These are phyloP conservation scores for Cladophialophora bantiana DNA, from an alignment of 2,329 filamentous ascomycete genomes.

Conservation along the genomic window DNA sequence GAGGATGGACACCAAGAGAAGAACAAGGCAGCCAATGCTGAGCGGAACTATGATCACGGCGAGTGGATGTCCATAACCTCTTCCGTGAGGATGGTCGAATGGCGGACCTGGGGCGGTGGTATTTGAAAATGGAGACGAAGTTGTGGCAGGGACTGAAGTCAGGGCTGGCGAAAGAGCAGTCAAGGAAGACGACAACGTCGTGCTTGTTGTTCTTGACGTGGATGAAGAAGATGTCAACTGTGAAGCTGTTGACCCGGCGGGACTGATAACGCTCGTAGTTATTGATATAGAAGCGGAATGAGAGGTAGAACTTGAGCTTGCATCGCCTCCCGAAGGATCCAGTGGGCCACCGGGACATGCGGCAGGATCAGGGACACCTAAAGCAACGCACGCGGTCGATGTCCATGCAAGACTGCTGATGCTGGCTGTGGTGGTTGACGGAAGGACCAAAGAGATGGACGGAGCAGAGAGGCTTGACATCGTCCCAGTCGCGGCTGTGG, in stretches of 20 bases:
- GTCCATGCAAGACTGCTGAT: background rate
- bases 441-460: background rate
- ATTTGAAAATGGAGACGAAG: background rate
- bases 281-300: background rate
- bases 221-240: background rate
- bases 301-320: background rate
- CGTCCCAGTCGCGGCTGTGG: background rate
- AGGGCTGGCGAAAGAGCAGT: too few relatives aligned
- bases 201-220: background rate
- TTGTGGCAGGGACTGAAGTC: background rate
- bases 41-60: slow-evolving; percentile 24
- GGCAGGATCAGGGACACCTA: slow-evolving; percentile 9
- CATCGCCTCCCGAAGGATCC: background rate
- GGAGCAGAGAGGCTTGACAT: background rate
- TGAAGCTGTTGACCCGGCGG: background rate
- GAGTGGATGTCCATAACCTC: slow-evolving; percentile 3
- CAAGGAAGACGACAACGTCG: background rate
- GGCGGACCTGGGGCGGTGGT: background rate
- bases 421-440: slow-evolving; percentile 4
- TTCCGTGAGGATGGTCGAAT: background rate
- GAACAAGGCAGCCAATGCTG: slow-evolving; percentile 3
- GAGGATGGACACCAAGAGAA: slow-evolving; percentile 1
- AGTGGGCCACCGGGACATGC: slow-evolving; percentile 9
- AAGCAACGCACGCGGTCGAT: slow-evolving; percentile 7
- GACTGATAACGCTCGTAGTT: background rate